phyloP scores from a whole-genome alignment of 495 filamentous ascomycete genomes.

The Tuber indicum region DNA sequence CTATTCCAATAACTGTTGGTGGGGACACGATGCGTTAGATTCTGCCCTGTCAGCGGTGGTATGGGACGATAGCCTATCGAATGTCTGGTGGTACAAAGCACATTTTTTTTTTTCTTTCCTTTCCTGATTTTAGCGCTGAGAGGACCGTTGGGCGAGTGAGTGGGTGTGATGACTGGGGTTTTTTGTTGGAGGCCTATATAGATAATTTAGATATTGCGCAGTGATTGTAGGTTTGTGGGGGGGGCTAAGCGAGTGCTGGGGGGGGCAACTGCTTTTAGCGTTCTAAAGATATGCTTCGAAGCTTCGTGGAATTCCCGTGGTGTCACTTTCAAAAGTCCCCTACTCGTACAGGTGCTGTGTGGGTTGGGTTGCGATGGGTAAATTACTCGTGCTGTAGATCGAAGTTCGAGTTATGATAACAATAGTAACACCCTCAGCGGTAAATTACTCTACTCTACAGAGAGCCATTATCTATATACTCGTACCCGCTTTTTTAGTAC shows the following conservation, averaged over 20 bases:
- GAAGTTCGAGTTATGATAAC: background rate
- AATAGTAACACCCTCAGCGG: background rate
- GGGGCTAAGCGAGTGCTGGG: background rate
- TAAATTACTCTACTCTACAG: too few relatives aligned
- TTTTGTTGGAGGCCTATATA: background rate
- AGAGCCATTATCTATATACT: too few relatives aligned
- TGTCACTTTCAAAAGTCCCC: background rate
- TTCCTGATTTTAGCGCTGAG: background rate
- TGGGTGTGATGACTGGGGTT: background rate
- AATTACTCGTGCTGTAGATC: background rate
- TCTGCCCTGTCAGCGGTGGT: background rate
- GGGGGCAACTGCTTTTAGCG: background rate
- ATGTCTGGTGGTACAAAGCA: background rate
- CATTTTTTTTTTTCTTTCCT: background rate
- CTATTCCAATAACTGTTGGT: background rate
- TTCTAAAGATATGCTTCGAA: background rate
- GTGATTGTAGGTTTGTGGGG: too few relatives aligned
- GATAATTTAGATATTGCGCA: background rate
- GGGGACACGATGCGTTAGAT: background rate
- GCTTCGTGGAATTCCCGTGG: background rate
- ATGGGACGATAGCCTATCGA: background rate
- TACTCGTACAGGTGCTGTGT: background rate
- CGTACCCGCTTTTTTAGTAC: too few relatives aligned
- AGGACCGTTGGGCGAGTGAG: background rate
- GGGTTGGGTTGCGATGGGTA: background rate